Base-by-base conservation (phyloP, 306 rosid genomes). In the Pachyrhizus erosus region DNA sequence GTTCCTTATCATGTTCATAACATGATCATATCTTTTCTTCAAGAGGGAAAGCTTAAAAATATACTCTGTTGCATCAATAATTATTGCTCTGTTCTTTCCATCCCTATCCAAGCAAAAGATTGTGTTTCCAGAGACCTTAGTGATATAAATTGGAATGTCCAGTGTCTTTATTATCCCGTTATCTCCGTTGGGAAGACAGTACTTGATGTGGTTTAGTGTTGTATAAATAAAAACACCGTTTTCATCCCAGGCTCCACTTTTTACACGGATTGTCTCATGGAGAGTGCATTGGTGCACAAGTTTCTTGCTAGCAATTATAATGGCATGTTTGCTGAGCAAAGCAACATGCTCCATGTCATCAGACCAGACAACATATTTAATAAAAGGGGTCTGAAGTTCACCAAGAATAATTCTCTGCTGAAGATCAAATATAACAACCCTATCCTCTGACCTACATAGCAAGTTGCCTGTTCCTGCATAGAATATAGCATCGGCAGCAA, bases 181-280 rank as follows among this genome's bases (percentile, higher is more conserved):
- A 81, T 95, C 98, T 39, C 98, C 98, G 84, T 91, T 95, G 39
- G 98, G 93, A 18, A 95, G 92, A 77, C 97, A 95, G 75, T 95
- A 95, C 60, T 95, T 95, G 14, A 95, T 89, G 86, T 95, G 98
- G 79, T 95, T 95, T 51, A 95, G 84, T 21, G 98, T 95, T 0
- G 98, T 90, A 77, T 95, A 95, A 54, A 95, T 95, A 84, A 95
- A 93, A 71, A 95, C 97, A 14, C 97, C 97, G 18, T 91, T 95
- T 86, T 90, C 97, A 86, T 95, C 98, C 98, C 98, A 95, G 26
- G 89, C 95, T 79, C 98, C 98, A 82, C 97, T 95, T 82, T 95
- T 95, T 18, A 95, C 97, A 66, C 98, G 98, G 75, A 95, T 95
- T 42, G 98, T 93, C 86, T 95, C 98, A 61, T 95, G 98, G 73